These are phyloP conservation scores for Yarrowia phangngaensis DNA, from an alignment of 805 yeast genomes.

Conservation along the genomic window DNA sequence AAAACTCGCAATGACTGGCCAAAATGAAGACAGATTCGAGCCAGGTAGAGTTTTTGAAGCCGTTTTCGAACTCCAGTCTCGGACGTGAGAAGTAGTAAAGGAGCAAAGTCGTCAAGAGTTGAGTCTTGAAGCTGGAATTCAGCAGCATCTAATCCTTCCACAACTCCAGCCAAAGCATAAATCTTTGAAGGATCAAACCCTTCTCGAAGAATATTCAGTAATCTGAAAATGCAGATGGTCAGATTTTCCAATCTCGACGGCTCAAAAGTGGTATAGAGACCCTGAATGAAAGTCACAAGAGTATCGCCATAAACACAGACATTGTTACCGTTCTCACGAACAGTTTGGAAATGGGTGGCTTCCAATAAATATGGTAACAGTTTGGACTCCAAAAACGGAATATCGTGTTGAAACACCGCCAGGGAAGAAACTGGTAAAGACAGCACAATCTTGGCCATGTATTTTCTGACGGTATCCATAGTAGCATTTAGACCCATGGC, in stretches of 20 bases:
- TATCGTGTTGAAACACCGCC: slow-evolving; percentile 45
- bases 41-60: slow-evolving; percentile 17
- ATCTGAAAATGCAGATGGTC: slow-evolving; percentile 42
- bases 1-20: slow-evolving; percentile 9
- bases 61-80: slow-evolving; percentile 16
- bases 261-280: slow-evolving; percentile 39
- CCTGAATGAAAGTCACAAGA: slow-evolving; percentile 47
- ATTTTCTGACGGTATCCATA: slow-evolving; percentile 71
- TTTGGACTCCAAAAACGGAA: slow-evolving; percentile 43
- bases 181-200: slow-evolving; percentile 56
- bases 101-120: slow-evolving; percentile 9
- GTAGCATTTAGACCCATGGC: slow-evolving; percentile 73
- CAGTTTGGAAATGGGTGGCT: slow-evolving; percentile 55
- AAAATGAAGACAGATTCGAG: slow-evolving; percentile 11
- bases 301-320: slow-evolving; percentile 58
- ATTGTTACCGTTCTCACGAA: slow-evolving; percentile 35
- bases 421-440: slow-evolving; percentile 49
- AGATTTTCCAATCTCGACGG: slow-evolving; percentile 35
- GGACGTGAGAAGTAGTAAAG: slow-evolving; percentile 3
- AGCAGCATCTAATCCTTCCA: slow-evolving; percentile 18
- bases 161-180: slow-evolving; percentile 26
- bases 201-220: slow-evolving; percentile 48
- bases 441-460: slow-evolving; percentile 54
- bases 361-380: slow-evolving; percentile 60
- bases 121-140: slow-evolving; percentile 5